These are phyloP conservation scores for Zygotorulaspora florentina DNA, from an alignment of 805 yeast species.

Conservation along the genomic window DNA sequence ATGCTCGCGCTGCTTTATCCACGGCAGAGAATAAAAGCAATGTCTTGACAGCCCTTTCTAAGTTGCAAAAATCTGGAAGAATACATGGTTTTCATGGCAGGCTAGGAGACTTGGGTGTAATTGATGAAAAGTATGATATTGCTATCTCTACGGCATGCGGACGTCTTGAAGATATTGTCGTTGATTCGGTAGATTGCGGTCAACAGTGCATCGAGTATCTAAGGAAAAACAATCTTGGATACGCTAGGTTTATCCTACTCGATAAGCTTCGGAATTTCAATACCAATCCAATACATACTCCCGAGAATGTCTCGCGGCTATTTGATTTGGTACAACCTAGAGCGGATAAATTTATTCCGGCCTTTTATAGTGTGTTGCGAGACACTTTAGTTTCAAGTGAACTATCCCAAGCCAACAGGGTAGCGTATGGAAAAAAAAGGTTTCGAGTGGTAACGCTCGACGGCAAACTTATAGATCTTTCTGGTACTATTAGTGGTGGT, in stretches of 20 bases:
- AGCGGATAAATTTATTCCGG: slow-evolving; percentile 69
- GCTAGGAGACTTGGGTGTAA: slow-evolving; percentile 87
- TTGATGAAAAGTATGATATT: slow-evolving; percentile 82
- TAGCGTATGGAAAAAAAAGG: slow-evolving; percentile 79
- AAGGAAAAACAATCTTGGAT: slow-evolving; percentile 77
- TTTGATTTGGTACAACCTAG: slow-evolving; percentile 75
- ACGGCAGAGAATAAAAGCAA: slow-evolving; percentile 63
- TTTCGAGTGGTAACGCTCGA: slow-evolving; percentile 89
- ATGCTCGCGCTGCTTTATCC: slow-evolving; percentile 57
- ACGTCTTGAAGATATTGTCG: slow-evolving; percentile 87
- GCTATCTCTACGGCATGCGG: slow-evolving; percentile 96
- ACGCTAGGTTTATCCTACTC: slow-evolving; percentile 80
- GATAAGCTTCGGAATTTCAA: slow-evolving; percentile 66
- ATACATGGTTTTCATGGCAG: slow-evolving; percentile 84
- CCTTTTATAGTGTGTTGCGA: slow-evolving; percentile 80
- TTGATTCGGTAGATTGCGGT: slow-evolving; percentile 70
- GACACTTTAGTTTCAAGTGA: slow-evolving; percentile 85
- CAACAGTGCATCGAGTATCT: slow-evolving; percentile 77
- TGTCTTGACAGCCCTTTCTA: slow-evolving; percentile 63
- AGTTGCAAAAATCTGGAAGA: slow-evolving; percentile 74
- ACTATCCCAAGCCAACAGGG: slow-evolving; percentile 73
- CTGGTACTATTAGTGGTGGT: slow-evolving; percentile 98
- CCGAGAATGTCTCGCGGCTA: slow-evolving; percentile 71
- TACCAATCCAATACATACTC: slow-evolving; percentile 57
- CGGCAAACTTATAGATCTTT: slow-evolving; percentile 85